Evolutionary conservation across 345 rosid species (phyloP).

Genomic region (Eucalyptus grandis): DNA sequence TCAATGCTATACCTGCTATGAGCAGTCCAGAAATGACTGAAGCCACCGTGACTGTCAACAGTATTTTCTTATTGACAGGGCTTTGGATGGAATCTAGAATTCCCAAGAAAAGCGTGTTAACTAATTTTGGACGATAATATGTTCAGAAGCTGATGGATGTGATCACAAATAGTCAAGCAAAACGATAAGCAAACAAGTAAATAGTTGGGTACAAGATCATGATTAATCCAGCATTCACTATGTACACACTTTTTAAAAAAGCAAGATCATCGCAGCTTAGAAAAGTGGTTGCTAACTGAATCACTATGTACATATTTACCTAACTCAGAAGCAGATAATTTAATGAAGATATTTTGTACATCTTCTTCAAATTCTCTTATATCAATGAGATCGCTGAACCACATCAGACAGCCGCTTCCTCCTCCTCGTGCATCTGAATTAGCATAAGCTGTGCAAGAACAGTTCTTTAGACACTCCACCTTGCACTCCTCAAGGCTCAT

Average conservation of each 20-base stretch:
- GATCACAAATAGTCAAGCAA: fast-evolving
- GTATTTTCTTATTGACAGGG: neutral
- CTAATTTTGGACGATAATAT: neutral
- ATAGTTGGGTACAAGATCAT: too few species aligned
- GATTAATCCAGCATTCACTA: too few species aligned
- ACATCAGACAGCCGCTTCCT: slow-evolving; percentile 21
- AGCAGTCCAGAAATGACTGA: too few species aligned
- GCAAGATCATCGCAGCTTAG: too few species aligned
- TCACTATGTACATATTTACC: neutral
- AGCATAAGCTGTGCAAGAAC: slow-evolving; percentile 12
- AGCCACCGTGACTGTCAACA: neutral
- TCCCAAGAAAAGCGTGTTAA: too few species aligned
- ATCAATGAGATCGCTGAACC: slow-evolving; percentile 14
- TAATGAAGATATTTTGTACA: slow-evolving; percentile 8
- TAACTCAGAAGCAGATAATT: slow-evolving; percentile 1
- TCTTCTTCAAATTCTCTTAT: neutral
- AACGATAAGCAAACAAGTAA: too few species aligned
- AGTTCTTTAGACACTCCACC: slow-evolving; percentile 4
- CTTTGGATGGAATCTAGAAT: neutral
- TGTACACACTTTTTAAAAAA: too few species aligned
- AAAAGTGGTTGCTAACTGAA: too few species aligned
- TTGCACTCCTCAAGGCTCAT: slow-evolving; percentile 2
- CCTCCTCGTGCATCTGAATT: neutral
- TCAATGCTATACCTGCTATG: too few species aligned
- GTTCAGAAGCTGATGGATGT: neutral